phyloP scores from a whole-genome alignment of 1,284 basidiomycete genomes.

The Trametes hirsuta region DNA sequence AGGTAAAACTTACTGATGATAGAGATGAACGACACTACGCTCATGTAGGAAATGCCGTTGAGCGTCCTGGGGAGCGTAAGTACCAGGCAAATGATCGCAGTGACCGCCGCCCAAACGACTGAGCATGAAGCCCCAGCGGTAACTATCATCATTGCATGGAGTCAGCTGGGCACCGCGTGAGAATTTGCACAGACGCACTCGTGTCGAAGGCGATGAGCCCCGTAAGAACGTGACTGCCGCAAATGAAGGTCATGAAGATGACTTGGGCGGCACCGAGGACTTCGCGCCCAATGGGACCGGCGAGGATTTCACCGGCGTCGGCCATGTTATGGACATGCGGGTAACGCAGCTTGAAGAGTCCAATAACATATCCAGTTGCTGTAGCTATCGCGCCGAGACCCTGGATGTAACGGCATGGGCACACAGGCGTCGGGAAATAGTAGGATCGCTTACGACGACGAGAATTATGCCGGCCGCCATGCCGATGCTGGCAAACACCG shows the following conservation, averaged over 20 bases:
- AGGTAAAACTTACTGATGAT: constrained; percentile 41
- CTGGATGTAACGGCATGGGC: constrained; percentile 11
- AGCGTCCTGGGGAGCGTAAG: constrained; percentile 37
- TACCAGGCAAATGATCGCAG: constrained; percentile 34
- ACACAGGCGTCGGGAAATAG: background rate
- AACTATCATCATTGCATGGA: constrained; percentile 17
- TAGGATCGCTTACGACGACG: constrained; percentile 26
- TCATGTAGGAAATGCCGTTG: constrained; percentile 36
- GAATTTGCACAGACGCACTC: constrained; percentile 23
- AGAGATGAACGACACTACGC: constrained; percentile 36
- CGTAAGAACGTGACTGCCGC: constrained; percentile 37
- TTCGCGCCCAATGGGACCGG: constrained; percentile 52
- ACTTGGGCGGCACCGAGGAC: constrained; percentile 51
- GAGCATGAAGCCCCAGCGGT: constrained; percentile 38
- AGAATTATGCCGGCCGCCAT: constrained; percentile 36
- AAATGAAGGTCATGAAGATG: constrained; percentile 49
- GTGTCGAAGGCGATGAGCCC: constrained; percentile 39
- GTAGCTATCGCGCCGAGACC: constrained; percentile 35
- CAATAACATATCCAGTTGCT: constrained; percentile 34
- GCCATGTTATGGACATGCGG: constrained; percentile 41
- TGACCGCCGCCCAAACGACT: constrained; percentile 34
- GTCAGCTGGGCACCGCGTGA: background rate
- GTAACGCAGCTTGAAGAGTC: constrained; percentile 36
- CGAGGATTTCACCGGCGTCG: constrained; percentile 56
- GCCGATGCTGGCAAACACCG: constrained; percentile 34